A percentile compares a stretch with the other conserved stretches of the same genome.
Evolutionary conservation across 257 asterid species (phyloP).

Genomic region (Rauvolfia tetraphylla): DNA sequence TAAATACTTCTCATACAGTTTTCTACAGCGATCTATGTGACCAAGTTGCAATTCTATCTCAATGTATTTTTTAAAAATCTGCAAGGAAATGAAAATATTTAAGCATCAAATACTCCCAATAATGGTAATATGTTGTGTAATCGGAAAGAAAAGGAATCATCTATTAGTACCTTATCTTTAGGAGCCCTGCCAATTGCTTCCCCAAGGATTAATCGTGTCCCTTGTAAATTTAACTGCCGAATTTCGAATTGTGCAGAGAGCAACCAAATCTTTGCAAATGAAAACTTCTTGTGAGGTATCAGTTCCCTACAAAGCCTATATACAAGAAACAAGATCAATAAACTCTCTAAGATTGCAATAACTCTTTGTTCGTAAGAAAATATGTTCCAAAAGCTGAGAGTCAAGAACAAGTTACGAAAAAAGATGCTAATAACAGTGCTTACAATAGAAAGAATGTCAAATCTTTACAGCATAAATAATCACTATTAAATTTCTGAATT

Average conservation of each 20-base stretch:
- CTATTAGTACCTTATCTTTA: slow-evolving; percentile 44
- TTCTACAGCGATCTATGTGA: slow-evolving; percentile 83
- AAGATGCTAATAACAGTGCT: background rate
- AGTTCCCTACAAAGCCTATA: slow-evolving; percentile 17
- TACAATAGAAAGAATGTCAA: background rate
- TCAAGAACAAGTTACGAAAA: background rate
- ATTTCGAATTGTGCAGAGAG: slow-evolving; percentile 96
- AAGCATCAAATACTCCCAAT: slow-evolving; percentile 8
- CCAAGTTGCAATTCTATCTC: slow-evolving; percentile 93
- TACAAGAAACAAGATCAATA: background rate
- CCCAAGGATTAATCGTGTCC: slow-evolving; percentile 37
- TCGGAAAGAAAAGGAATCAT: slow-evolving; percentile 8
- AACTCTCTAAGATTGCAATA: background rate
- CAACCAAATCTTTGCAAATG: slow-evolving; percentile 91
- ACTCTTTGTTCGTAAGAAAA: background rate
- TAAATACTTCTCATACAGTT: slow-evolving; percentile 72
- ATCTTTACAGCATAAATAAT: background rate
- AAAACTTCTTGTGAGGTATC: slow-evolving; percentile 52
- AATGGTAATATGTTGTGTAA: slow-evolving; percentile 1
- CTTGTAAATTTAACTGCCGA: slow-evolving; percentile 61
- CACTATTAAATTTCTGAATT: background rate
- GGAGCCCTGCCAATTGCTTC: slow-evolving; percentile 45
- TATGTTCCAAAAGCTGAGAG: background rate
- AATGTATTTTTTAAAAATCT: slow-evolving; percentile 95
- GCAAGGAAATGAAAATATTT: slow-evolving; percentile 26